Evolutionary conservation across 805 yeast genomes (phyloP).

Genomic region (Sungouiella blattae): DNA sequence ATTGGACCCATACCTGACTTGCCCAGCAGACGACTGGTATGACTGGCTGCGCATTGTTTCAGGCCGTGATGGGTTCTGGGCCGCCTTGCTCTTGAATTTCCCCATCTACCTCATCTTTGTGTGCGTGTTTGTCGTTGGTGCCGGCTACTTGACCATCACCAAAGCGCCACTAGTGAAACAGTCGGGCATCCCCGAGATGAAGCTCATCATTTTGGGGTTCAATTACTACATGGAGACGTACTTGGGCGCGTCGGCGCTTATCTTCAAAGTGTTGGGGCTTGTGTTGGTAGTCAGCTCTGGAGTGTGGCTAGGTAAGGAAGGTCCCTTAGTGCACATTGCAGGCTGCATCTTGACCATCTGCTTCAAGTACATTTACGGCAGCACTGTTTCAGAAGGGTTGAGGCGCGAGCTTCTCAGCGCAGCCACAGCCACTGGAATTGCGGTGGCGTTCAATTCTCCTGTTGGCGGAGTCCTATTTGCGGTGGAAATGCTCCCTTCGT

Average conservation of each 20-base stretch:
- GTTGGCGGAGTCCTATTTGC: slow-evolving; percentile 84
- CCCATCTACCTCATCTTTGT: slow-evolving; percentile 35
- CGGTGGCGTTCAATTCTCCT: slow-evolving; percentile 84
- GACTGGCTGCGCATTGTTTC: slow-evolving; percentile 32
- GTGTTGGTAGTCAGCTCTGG: slow-evolving; percentile 71
- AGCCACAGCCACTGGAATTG: slow-evolving; percentile 79
- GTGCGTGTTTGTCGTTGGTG: slow-evolving; percentile 18
- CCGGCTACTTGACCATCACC: slow-evolving; percentile 27
- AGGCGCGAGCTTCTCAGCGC: slow-evolving; percentile 68
- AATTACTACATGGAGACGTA: slow-evolving; percentile 45
- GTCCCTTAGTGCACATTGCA: slow-evolving; percentile 80
- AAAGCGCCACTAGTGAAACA: slow-evolving; percentile 29
- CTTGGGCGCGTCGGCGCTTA: slow-evolving; percentile 49
- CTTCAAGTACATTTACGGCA: slow-evolving; percentile 28
- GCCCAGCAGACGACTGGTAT: slow-evolving; percentile 40
- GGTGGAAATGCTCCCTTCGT: slow-evolving; percentile 63
- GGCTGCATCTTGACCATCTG: slow-evolving; percentile 46
- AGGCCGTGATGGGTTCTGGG: slow-evolving; percentile 9
- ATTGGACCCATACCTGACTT: slow-evolving; percentile 40
- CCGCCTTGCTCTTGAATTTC: slow-evolving; percentile 26
- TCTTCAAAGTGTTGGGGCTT: slow-evolving; percentile 55
- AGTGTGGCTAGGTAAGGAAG: slow-evolving; percentile 81
- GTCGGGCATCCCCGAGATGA: slow-evolving; percentile 74
- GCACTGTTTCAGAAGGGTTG: slow-evolving; percentile 48
- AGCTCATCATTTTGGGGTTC: slow-evolving; percentile 64